Base-by-base conservation (phyloP, 176 grass and related monocot species). In the Tillandsia fasciculata region DNA sequence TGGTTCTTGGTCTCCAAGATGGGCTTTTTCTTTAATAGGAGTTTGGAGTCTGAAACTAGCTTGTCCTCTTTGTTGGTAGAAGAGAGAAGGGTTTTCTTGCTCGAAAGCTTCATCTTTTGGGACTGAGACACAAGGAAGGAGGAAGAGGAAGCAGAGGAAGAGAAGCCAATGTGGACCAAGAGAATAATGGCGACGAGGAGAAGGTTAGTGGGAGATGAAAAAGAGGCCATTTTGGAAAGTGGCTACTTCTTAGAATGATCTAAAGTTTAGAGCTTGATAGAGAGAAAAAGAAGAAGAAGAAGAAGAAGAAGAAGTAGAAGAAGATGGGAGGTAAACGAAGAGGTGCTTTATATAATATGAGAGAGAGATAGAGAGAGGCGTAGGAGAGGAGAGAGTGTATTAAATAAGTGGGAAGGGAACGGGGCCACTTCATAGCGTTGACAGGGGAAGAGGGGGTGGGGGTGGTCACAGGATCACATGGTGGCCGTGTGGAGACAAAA, bases 121-220 rank as follows among this genome's bases (percentile, higher is more conserved):
- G 0, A 64, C 78, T 92, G 51, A 48, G 79, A 77, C 26, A 51
- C 59, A 69, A 77, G 65, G 11, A 24, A 20, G 11, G 64, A 27
- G 8, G 82, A 15, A 15, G 82, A 77, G 12, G 61, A 13, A 9
- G 78, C 10, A 15, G 82, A 78, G 12, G 74, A 53, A 48, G 79
- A 86, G 66, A 90, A 67, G 50, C 72, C 83, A 77, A 86, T 67
- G 72, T 90, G 84, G 77, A 80, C 79, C 76, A 75, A 85, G 70
- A 99, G 51, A 2, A 93, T 72, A 24, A 77, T 72, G 29, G 87
- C 65, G 28, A 89, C 68, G 48, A 96, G 65, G 12, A 99, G 51
- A 66, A 85, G 15, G 54, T 53, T 58, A 10, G 66, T 13, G 67
- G 50, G 49, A 65, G 51, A 79, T 11, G 65, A 68, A 7, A 76